A percentile compares a stretch with the other conserved stretches of the same genome.
These are phyloP conservation scores for Eucalyptus shirleyi DNA, from an alignment of 345 rosid genomes.

Conservation along the genomic window DNA sequence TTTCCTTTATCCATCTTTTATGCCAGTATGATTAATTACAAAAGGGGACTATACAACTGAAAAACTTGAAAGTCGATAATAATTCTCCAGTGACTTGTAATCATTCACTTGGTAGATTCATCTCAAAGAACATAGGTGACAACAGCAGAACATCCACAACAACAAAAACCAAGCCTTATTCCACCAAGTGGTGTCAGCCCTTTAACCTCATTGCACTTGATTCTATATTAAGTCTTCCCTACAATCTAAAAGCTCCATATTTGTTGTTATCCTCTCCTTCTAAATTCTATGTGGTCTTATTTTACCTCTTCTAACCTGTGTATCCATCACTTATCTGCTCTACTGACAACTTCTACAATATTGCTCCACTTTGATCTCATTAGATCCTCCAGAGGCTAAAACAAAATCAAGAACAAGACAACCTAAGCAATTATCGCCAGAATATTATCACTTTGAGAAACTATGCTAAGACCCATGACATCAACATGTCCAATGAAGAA, in stretches of 20 bases:
- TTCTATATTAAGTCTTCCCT: background rate
- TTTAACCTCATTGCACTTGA: background rate
- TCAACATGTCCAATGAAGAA: background rate
- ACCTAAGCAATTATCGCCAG: background rate
- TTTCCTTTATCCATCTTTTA: background rate
- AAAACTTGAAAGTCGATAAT: background rate
- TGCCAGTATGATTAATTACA: background rate
- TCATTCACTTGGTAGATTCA: background rate
- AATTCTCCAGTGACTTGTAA: background rate
- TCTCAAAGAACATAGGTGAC: background rate
- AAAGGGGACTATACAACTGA: background rate
- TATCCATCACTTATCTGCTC: background rate
- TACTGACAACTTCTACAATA: background rate
- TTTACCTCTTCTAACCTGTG: background rate
- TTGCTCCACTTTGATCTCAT: background rate
- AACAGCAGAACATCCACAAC: background rate
- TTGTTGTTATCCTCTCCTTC: background rate
- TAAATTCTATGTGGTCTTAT: background rate
- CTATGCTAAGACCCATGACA: background rate
- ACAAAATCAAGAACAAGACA: background rate
- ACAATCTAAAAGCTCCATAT: background rate
- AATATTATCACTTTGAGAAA: background rate
- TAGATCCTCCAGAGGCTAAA: background rate
- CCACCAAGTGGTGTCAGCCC: background rate
- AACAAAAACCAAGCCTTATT: background rate